Conservation (phyloP, 306 rosid genomes). For the Albizia julibrissin region DNA sequence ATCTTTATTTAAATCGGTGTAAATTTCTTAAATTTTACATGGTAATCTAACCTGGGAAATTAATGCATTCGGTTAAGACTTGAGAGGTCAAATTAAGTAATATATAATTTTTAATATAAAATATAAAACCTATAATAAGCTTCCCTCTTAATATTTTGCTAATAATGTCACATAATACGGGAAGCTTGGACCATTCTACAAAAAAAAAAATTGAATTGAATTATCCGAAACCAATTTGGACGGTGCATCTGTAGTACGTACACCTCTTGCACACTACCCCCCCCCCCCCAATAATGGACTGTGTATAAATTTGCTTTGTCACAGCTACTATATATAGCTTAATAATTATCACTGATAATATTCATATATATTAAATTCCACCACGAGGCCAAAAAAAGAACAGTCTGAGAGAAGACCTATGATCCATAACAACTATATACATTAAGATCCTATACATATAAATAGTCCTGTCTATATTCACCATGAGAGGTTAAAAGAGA, state of each 20-base stretch:
- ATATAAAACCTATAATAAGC: not conserved
- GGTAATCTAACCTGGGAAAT: no score
- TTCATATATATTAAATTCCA: not conserved
- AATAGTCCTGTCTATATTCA: not conserved
- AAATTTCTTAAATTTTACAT: not conserved
- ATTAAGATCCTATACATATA: not conserved
- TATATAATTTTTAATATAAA: not conserved
- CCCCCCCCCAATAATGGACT: not conserved
- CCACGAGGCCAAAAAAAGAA: not conserved
- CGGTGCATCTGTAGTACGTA: not conserved
- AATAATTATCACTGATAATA: not conserved
- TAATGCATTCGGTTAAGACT: not conserved
- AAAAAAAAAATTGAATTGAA: not conserved
- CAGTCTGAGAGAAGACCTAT: not conserved
- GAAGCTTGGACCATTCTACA: not conserved
- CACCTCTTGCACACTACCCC: not conserved
- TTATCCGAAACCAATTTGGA: not conserved
- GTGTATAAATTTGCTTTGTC: not conserved
- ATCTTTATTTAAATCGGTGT: no score
- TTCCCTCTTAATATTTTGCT: not conserved
- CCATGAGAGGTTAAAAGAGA: not conserved
- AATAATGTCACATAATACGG: not conserved
- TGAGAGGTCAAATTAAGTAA: not conserved
- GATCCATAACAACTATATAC: not conserved
- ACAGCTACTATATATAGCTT: not conserved